phyloP scores from a whole-genome alignment of 345 rosid species.

The Draba incana region DNA sequence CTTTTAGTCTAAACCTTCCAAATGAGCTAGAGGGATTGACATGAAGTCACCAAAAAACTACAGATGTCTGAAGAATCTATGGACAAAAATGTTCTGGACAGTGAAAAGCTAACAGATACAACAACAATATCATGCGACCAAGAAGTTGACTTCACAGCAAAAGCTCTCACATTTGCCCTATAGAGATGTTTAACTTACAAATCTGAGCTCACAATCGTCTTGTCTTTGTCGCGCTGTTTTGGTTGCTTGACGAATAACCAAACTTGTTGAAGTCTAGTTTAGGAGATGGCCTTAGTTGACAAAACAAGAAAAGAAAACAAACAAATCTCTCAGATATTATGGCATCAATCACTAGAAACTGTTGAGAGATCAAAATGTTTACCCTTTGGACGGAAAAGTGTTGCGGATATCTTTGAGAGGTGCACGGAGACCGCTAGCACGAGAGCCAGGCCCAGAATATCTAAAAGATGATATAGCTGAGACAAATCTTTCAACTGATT shows the following conservation, averaged over 20 bases:
- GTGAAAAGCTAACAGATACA: conserved; percentile 22
- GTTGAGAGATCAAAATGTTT: conserved; percentile 14
- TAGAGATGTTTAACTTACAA: conserved; percentile 26
- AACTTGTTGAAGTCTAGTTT: conserved; percentile 62
- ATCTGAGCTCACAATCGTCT: conserved; percentile 46
- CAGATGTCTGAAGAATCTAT: conserved; percentile 18
- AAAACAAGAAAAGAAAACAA: conserved; percentile 21
- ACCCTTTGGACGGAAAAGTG: conserved; percentile 55
- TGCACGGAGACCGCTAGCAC: conserved; percentile 93
- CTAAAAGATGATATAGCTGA: conserved; percentile 72
- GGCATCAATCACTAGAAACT: conserved; percentile 21
- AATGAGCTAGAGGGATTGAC: no score
- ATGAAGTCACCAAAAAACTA: no score
- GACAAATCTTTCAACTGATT: conserved; percentile 77
- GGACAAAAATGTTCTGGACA: conserved; percentile 26
- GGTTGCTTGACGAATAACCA: conserved; percentile 53
- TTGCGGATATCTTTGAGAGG: conserved; percentile 74
- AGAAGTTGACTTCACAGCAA: conserved; percentile 13
- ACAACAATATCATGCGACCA: conserved; percentile 30
- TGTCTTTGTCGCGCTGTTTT: conserved; percentile 36
- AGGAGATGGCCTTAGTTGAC: conserved; percentile 43
- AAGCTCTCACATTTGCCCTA: conserved; percentile 15
- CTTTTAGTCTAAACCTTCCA: no score
- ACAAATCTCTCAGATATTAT: background rate
- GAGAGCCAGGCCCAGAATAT: conserved; percentile 68